Evolutionary conservation across 306 rosid genomes (phyloP), one percentile per base, ranked within the genome.

Genomic region (Citrullus colocynthis): DNA sequence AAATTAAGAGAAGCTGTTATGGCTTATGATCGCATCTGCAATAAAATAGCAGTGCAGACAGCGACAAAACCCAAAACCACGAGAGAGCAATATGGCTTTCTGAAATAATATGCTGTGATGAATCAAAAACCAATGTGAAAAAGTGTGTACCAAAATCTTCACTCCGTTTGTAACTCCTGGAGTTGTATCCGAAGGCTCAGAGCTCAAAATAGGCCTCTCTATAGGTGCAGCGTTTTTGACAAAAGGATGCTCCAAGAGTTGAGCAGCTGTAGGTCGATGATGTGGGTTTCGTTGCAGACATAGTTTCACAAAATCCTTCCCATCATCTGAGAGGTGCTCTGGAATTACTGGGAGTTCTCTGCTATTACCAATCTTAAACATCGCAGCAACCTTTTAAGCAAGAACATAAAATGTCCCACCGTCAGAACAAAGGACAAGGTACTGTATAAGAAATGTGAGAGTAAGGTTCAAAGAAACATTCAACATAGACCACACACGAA

Each of bases 231-330:
- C 91, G 81, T 84, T 81, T 85, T 88, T 91, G 75, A 93, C 94
- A 88, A 90, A 93, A n/a, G 96, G 93, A 82, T 91, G 98, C 77
- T 88, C 89, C 83, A 93, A 89, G 84, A 93, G 98, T 85, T 83
- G 80, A 61, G 79, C 69, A 80, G 97, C 98, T 4, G 92, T 82
- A 39, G 91, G 98, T 54, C 98, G 97, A 65, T 83, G 36, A 21
- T 18, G 75, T 54, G 96, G 98, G 76, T 91, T 82, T 75, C 97
- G 86, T 81, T 91, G 93, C 87, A 93, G 87, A 87, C 98, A 93
- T 75, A 81, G 86, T 83, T 82, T 83, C 52, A 91, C 85, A 81
- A 93, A 93, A 81, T 90, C 89, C 86, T 88, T 93, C 75, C 98
- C 98, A 56, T 93, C 91, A n/a, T 84, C 89, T 84, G 95, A 90